Evolutionary conservation across 768 basidiomycete species (phyloP), one percentile per base, ranked within the genome.

Genomic region (Grammothele lineata): DNA sequence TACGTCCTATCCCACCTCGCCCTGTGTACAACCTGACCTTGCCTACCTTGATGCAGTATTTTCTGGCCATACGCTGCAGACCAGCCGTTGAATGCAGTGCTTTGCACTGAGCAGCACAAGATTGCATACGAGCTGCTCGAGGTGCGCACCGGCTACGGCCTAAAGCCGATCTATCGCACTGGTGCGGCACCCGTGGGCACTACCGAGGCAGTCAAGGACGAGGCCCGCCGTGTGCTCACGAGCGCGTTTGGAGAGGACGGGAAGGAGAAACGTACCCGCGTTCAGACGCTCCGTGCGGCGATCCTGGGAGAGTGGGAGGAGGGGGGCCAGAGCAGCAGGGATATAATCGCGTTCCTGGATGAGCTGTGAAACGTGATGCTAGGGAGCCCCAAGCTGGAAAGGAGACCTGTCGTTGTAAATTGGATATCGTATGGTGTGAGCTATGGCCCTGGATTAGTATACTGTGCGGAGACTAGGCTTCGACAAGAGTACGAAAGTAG

Each of bases 41-140:
- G 27, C 14, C 27, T 30, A 30, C 27, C 7, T 30, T 37, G n/a
- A 9, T 15, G 0, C 39, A 61, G 62, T 53, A 63, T 63, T 19
- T 51, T 57, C 24, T 63, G 62, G 62, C 62, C 62, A 2, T 57
- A 57, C 44, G 32, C 35, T 24, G 57, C 45, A 6, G 60, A 63
- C 40, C 60, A 63, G 40, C 55, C 60, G 3, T 15, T 39, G n/a
- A 60, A 61, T 43, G 48, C 55, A 4, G 41, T 58, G 12, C 50
- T 54, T 24, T 39, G 57, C 26, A 47, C 57, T 5, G 53, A 56
- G n/a, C 47, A 52, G 36, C 54, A 59, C 34, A 32, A 54, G 22
- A 40, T 63, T 22, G 60, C 50, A 4, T 63, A 60, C 46, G 58
- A 63, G 55, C 53, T 63, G 11, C 44, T 63, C 34, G 58, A 61